phyloP scores from a whole-genome alignment of 805 yeast genomes.

The Jamesozyma gamospora region DNA sequence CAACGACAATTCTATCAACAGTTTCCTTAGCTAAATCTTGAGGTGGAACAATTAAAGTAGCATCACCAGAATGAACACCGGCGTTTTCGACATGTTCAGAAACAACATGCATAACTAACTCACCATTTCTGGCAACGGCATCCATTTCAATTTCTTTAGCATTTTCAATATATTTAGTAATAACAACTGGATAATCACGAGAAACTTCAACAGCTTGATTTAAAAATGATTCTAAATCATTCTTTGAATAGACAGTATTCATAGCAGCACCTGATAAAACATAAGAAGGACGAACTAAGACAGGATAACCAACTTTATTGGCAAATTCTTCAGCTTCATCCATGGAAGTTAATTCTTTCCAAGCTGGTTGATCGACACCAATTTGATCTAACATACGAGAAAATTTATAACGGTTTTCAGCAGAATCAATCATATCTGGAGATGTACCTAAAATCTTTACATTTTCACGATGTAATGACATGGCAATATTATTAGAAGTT shows the following conservation, averaged over 20 bases:
- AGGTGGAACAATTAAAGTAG: conserved; percentile 93
- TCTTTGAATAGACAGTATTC: conserved; percentile 89
- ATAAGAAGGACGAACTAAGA: conserved; percentile 92
- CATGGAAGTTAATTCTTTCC: conserved; percentile 93
- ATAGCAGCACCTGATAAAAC: conserved; percentile 98
- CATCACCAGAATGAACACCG: conserved; percentile 99
- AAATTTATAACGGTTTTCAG: conserved; percentile 96
- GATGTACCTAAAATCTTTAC: conserved; percentile 94
- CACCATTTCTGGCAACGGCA: conserved; percentile 93
- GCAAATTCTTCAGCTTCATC: conserved; percentile 92
- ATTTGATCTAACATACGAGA: conserved; percentile 93
- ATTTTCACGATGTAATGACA: conserved; percentile 83
- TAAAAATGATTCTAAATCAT: conserved; percentile 77
- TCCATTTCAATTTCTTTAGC: conserved; percentile 99
- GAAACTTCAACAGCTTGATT: conserved; percentile 95
- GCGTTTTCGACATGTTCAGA: conserved; percentile 98
- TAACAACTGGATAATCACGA: conserved; percentile 95
- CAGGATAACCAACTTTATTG: conserved; percentile 84
- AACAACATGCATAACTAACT: conserved; percentile 91
- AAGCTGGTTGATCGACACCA: conserved; percentile 97
- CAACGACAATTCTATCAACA: conserved; percentile 81
- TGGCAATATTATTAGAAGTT: conserved; percentile 92
- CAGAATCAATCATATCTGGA: conserved; percentile 96
- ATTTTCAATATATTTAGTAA: conserved; percentile 90
- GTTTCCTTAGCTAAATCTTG: conserved; percentile 91